Conservation (phyloP, 2,329 filamentous ascomycete species). For the Colletotrichum paranaense region DNA sequence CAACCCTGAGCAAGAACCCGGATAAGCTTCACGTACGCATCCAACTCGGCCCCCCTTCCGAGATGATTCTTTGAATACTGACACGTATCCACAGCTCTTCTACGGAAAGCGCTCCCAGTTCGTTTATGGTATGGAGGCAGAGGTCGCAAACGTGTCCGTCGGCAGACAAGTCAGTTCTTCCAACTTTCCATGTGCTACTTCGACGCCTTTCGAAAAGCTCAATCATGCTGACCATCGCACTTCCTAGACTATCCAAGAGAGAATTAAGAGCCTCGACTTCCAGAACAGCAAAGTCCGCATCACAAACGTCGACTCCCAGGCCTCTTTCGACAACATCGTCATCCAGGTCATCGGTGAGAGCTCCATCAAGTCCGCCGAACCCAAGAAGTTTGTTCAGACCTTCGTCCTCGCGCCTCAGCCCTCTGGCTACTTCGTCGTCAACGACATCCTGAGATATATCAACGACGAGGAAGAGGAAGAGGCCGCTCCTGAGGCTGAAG, state of each 20-base stretch:
- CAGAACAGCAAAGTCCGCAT: constrained; percentile 99
- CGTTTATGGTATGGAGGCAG: constrained; percentile 90
- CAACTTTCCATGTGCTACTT: constrained; percentile 29
- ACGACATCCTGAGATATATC: constrained; percentile 97
- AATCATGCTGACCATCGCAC: constrained; percentile 6
- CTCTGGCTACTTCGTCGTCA: constrained; percentile 97
- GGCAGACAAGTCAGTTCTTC: constrained; percentile 80
- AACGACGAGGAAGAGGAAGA: constrained; percentile 85
- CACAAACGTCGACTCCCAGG: constrained; percentile 96
- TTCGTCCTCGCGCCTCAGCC: constrained; percentile 97
- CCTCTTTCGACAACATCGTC: constrained; percentile 91
- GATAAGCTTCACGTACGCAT: constrained; percentile 85
- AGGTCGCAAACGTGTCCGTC: constrained; percentile 86
- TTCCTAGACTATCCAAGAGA: constrained; percentile 86
- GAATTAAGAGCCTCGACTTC: constrained; percentile 92
- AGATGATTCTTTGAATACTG: background rate
- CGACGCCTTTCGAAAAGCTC: constrained; percentile 9
- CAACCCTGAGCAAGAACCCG: constrained; percentile 91
- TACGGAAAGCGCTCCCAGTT: constrained; percentile 97
- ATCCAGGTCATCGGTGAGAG: constrained; percentile 99
- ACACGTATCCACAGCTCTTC: constrained; percentile 72
- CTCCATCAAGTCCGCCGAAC: constrained; percentile 90
- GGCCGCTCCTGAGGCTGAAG: constrained; percentile 54
- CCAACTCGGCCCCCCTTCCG: background rate
- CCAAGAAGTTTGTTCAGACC: constrained; percentile 97